A percentile compares a stretch with the other conserved stretches of the same genome.
Evolutionary conservation across 1,284 basidiomycete species (phyloP).

Genomic region (Neolentinus lepideus): DNA sequence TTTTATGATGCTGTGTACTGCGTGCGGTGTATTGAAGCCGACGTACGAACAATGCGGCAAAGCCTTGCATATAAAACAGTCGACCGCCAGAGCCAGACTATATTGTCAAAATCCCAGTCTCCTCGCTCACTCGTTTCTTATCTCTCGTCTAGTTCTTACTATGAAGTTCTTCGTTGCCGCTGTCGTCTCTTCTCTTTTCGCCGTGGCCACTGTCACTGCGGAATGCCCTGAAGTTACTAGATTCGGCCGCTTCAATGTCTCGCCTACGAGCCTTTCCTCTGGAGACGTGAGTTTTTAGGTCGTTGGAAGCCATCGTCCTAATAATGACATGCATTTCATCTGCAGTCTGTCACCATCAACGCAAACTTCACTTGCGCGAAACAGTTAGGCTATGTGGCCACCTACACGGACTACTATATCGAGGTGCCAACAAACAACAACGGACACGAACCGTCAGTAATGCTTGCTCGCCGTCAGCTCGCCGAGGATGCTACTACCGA

Average conservation of each 20-base stretch:
- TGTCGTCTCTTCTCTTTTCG: not conserved
- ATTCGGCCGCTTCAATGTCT: not conserved
- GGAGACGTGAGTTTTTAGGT: not conserved
- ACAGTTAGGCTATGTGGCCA: conserved; percentile 9
- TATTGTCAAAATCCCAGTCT: too few relatives aligned
- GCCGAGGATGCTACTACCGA: not conserved
- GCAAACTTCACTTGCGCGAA: not conserved
- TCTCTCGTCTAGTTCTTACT: too few relatives aligned
- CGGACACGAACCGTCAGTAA: conserved; percentile 23
- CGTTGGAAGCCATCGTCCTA: not conserved
- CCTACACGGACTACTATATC: conserved; percentile 25
- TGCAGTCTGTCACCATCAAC: not conserved
- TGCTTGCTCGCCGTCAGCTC: conserved; percentile 14
- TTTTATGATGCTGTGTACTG: too few relatives aligned
- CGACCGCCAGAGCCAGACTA: too few relatives aligned
- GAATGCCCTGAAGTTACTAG: not conserved
- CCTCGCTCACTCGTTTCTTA: too few relatives aligned
- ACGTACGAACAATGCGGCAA: too few relatives aligned
- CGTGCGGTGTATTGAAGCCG: too few relatives aligned
- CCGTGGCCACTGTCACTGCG: not conserved
- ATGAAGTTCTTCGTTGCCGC: not conserved
- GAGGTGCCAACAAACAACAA: conserved; percentile 23
- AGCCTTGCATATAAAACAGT: too few relatives aligned
- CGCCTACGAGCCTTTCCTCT: not conserved
- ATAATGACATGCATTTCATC: not conserved